A percentile compares a stretch with the other conserved stretches of the same genome.
phyloP scores from a whole-genome alignment of 148 eudicot genomes.

The Chenopodium album region DNA sequence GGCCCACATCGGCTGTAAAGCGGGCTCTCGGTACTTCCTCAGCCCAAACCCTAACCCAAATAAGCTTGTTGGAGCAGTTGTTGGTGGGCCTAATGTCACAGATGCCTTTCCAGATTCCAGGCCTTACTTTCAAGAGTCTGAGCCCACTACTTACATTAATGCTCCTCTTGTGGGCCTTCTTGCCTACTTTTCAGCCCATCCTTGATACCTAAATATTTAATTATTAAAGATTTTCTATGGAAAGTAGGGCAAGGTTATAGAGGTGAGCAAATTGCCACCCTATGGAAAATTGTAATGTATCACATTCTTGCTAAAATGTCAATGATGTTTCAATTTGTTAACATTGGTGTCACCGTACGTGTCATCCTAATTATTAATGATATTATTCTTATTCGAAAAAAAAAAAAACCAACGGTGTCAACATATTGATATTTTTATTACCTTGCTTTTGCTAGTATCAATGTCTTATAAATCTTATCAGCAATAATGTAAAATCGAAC shows the following conservation, averaged over 20 bases:
- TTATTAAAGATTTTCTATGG: neutral
- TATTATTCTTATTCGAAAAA: no score
- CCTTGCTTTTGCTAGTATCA: no score
- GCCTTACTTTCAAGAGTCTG: constrained; percentile 81
- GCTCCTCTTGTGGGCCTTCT: constrained; percentile 96
- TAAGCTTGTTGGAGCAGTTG: constrained; percentile 77
- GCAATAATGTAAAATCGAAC: neutral
- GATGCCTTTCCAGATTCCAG: constrained; percentile 90
- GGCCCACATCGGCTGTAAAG: constrained; percentile 71
- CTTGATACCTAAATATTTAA: constrained; percentile 24
- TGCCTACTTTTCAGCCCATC: constrained; percentile 73
- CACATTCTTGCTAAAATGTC: constrained; percentile 12
- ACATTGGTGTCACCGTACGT: neutral
- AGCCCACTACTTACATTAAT: constrained; percentile 94
- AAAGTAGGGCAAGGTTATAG: constrained; percentile 16
- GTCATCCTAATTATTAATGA: no score
- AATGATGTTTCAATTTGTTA: constrained; percentile 11
- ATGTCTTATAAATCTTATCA: no score
- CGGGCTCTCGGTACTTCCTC: constrained; percentile 61
- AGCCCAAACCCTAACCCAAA: constrained; percentile 91
- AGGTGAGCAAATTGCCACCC: constrained; percentile 56
- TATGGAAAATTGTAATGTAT: constrained; percentile 19
- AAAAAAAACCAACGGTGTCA: neutral
- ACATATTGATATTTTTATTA: no score
- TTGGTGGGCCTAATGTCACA: constrained; percentile 84